Evolutionary conservation across 2,329 filamentous ascomycete genomes (phyloP), one percentile per base, ranked within the genome.

Genomic region (Pseudogymnoascus sp.): DNA sequence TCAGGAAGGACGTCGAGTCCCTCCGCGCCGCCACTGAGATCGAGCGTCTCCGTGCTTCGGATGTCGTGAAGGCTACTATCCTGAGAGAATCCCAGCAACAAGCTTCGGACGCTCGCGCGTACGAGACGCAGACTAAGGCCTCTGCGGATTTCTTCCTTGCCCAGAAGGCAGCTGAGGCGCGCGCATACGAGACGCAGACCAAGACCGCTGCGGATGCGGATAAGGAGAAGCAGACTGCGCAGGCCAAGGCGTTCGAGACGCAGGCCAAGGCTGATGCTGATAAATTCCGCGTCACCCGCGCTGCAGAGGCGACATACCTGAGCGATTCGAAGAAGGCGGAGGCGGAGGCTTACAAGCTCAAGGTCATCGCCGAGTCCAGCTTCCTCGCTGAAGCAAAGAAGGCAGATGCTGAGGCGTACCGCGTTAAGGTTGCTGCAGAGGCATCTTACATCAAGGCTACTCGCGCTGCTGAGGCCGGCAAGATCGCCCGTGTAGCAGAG

Each of bases 21-120:
- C 90, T 88, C 80, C 87, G 89, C 63, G 91, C 89, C 0, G 83
- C 84, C 33, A 92, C 91, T 68, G 90, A 95, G 77, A 80, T 95
- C 64, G 91, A 96, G 75, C 85, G 89, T 64, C 84, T 91, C 35
- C 83, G 91, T 68, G 91, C 91, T 7, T 84, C 79, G 3, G 89
- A 91, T 67, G 89, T 96, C 69, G 90, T 90, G 63, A 87, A 91
- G 76, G 90, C 90, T 64, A 85, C 83, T 64, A 90, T 91, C 67
- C 74, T 78, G 2, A 83, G 86, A 62, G 88, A 91, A 75, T 80
- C 85, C 29, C 82, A 84, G 68, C 86, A 90, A 75, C 83, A 91
- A 71, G 82, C 82, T 19, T 87, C 88, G 13, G 88, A 91, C 70
- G 78, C 85, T 4, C 76, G 77, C 13, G 85, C 87, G 0, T 90